phyloP scores from a whole-genome alignment of 1,139 yeast genomes.

The Yarrowia galli region DNA sequence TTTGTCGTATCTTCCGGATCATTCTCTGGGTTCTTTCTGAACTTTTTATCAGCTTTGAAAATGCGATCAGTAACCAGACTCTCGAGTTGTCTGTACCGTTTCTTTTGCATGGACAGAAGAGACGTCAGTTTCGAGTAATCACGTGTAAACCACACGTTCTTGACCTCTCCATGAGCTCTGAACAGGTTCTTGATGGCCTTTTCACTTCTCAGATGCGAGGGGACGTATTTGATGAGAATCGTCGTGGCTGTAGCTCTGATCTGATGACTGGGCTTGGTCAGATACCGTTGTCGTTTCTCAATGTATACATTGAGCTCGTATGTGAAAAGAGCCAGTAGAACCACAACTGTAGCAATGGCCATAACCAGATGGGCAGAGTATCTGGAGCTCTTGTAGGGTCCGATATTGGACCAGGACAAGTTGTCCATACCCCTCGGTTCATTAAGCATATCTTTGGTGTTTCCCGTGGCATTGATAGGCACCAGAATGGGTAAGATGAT shows the following conservation, averaged over 20 bases:
- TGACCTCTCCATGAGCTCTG: slow-evolving; percentile 70
- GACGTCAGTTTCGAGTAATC: slow-evolving; percentile 52
- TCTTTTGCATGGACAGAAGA: slow-evolving; percentile 1
- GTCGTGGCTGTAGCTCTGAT: slow-evolving; percentile 76
- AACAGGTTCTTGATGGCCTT: slow-evolving; percentile 66
- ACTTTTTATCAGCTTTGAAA: slow-evolving; percentile 53
- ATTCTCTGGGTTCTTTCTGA: slow-evolving; percentile 61
- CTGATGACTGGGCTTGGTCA: slow-evolving; percentile 81
- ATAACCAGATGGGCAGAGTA: slow-evolving; percentile 87
- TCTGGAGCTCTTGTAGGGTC: slow-evolving; percentile 59
- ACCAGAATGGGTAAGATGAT: slow-evolving; percentile 79
- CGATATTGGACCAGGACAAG: slow-evolving; percentile 82
- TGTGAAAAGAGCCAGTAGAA: slow-evolving; percentile 70
- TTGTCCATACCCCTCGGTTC: slow-evolving; percentile 59
- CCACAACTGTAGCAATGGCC: slow-evolving; percentile 69
- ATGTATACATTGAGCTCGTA: slow-evolving; percentile 82
- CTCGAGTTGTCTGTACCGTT: slow-evolving; percentile 57
- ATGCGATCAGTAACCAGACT: slow-evolving; percentile 67
- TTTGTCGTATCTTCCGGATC: slow-evolving; percentile 46
- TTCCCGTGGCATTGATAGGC: slow-evolving; percentile 88
- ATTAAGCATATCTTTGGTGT: slow-evolving; percentile 51
- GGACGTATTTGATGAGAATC: slow-evolving; percentile 80
- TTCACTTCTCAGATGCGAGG: slow-evolving; percentile 58
- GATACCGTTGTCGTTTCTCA: slow-evolving; percentile 78
- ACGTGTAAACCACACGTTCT: slow-evolving; percentile 77